Evolutionary conservation across 257 asterid species (phyloP).

Genomic region (Solanum chaucha): DNA sequence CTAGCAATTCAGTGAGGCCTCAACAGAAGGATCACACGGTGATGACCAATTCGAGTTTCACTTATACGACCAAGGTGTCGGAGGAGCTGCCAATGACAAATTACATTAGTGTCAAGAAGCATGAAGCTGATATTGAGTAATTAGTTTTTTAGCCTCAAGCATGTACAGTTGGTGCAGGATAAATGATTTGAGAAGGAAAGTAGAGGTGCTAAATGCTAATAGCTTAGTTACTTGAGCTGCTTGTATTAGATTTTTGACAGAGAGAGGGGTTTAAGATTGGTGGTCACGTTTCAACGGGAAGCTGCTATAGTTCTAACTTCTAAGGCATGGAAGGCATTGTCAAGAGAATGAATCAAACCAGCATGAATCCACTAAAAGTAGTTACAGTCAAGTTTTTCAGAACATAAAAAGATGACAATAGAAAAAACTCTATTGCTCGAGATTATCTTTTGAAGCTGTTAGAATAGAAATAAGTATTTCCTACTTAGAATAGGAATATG

Average conservation of each 20-base stretch:
- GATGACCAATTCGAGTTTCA: slow-evolving; percentile 75
- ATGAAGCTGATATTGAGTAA: not conserved
- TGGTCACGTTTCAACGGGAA: not conserved
- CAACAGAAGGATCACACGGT: slow-evolving; percentile 64
- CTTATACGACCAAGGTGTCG: slow-evolving; percentile 78
- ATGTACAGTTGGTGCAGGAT: not conserved
- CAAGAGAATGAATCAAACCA: not conserved
- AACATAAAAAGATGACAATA: not conserved
- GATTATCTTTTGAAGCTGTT: not conserved
- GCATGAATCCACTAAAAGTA: not conserved
- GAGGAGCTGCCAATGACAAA: slow-evolving; percentile 51
- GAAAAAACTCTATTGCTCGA: not conserved
- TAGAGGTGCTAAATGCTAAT: not conserved
- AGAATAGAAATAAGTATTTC: no score
- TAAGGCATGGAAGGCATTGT: not conserved
- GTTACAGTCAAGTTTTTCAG: not conserved
- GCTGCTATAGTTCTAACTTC: not conserved
- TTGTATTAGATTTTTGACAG: not conserved
- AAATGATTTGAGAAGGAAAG: not conserved
- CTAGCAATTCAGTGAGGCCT: slow-evolving; percentile 32
- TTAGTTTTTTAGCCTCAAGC: not conserved
- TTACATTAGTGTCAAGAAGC: not conserved
- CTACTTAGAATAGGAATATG: no score
- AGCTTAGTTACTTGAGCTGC: not conserved
- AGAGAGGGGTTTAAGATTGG: not conserved